Base-by-base conservation (phyloP, 768 basidiomycete genomes). In the Leccinum fibrillosum region DNA sequence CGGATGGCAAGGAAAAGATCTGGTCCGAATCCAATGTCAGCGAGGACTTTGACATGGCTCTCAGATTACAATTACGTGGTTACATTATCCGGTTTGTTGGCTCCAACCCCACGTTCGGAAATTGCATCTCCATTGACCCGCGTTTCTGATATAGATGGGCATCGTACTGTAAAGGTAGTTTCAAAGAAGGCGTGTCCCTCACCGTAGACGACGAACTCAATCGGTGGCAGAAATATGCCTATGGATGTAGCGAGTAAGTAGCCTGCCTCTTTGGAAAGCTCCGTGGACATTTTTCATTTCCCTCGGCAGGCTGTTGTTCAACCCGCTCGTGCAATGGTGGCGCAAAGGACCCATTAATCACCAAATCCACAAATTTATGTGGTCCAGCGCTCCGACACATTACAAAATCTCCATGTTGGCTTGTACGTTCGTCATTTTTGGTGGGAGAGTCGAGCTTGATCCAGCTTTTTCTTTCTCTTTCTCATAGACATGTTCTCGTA, bases 161-260 rank as follows among this genome's bases (percentile, higher is more conserved):
- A 28, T 90, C 89, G 0, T 95, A 95, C 71, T 88, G 85, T 1
- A 81, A 89, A 21, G 86, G 91, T 50, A 89, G 84, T 2, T 95
- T 94, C 78, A 90, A 93, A 75, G 94, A 96, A 67, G 94, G 94
- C 61, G 93, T 96, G 19, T 90, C 89, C 0, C 76, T 96, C 15
- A 94, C 94, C 0, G 86, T 86, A 55, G 92, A 94, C 53, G 94
- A 96, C 66, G 94, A 96, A 70, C 76, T 96, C 9, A 94, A 94
- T 65, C 74, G 94, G 2, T 96, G 94, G 94, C 91, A 94, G 61
- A 96, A 94, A 69, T 92, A 91, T 60, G 78, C 88, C 0, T 90
- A 89, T 72, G 89, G 87, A 82, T 66, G 53, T 67, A 72, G 67
- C 54, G 83, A 83, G 57, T 84, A 81, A 70, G 70, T 80, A 74